A percentile compares a stretch with the other conserved stretches of the same genome.
Conservation (phyloP, 345 rosid species). For the Citrus unshiu region DNA sequence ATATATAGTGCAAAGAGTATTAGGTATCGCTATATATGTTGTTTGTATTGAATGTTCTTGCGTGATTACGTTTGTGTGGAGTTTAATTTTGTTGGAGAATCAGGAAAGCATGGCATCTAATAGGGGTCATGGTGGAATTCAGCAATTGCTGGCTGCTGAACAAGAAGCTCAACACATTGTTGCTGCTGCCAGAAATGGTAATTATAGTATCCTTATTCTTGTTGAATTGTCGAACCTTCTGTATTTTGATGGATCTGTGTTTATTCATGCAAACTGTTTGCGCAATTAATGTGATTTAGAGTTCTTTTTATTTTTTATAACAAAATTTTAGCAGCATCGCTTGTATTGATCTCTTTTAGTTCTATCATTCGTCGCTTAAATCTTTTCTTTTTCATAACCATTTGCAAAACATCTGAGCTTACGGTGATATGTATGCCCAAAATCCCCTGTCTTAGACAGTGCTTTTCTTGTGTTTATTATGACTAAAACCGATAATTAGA, state of each 20-base stretch:
- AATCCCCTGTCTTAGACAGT: neutral
- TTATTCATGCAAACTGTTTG: neutral
- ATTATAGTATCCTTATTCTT: neutral
- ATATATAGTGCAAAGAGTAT: neutral
- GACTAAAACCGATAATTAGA: neutral
- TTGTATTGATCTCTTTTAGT: neutral
- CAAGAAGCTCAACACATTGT: constrained; percentile 90
- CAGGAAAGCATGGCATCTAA: constrained; percentile 49
- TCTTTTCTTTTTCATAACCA: neutral
- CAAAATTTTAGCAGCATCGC: neutral
- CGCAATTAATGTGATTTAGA: neutral
- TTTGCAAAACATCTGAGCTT: neutral
- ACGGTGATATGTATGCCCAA: neutral
- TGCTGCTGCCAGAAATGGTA: constrained; percentile 64
- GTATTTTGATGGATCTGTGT: neutral
- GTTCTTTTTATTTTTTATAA: neutral
- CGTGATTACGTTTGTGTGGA: neutral
- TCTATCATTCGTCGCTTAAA: neutral
- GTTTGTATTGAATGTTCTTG: neutral
- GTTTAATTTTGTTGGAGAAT: neutral
- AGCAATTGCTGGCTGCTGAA: constrained; percentile 85
- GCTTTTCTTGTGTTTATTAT: neutral
- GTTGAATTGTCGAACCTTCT: neutral
- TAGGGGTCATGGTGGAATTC: constrained; percentile 84
- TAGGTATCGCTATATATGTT: neutral